Percentiles rank a stretch among this genome's conserved stretches.
Conservation (phyloP, 202 grass and related monocot species). For the Cymbopogon flexuosus region DNA sequence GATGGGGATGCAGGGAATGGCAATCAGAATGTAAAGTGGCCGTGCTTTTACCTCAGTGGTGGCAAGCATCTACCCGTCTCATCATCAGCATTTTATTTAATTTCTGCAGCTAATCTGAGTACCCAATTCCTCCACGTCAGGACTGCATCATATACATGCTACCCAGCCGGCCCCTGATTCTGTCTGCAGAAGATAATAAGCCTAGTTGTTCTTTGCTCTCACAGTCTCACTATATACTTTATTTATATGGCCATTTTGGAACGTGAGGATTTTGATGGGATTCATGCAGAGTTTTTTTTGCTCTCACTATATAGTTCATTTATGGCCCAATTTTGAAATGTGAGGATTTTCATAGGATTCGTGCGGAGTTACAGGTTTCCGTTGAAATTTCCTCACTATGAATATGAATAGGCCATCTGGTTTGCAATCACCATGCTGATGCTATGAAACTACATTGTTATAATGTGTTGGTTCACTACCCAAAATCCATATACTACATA, state of each 20-base stretch:
- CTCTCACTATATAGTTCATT: neutral
- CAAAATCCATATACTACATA: neutral
- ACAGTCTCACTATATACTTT: neutral
- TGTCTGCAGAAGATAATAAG: conserved; percentile 8
- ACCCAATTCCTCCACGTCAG: conserved; percentile 36
- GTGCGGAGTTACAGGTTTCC: neutral
- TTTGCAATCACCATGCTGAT: neutral
- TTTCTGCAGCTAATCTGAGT: conserved; percentile 11
- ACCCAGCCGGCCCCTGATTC: conserved; percentile 4
- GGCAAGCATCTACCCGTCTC: conserved; percentile 36
- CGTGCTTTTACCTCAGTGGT: conserved; percentile 31
- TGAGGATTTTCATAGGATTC: too few relatives aligned
- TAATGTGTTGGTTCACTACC: neutral
- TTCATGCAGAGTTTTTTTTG: neutral
- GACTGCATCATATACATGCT: conserved; percentile 13
- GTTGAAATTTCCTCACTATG: neutral
- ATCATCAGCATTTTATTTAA: neutral
- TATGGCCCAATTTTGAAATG: neutral
- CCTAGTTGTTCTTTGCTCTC: neutral
- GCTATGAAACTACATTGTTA: neutral
- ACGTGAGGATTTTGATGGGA: neutral
- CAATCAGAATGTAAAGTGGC: conserved; percentile 24
- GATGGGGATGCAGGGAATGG: conserved; percentile 18
- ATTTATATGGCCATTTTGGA: neutral
- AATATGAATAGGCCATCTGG: neutral